phyloP scores from a whole-genome alignment of 2,329 filamentous ascomycete species.

The Periconia macrospinosa region DNA sequence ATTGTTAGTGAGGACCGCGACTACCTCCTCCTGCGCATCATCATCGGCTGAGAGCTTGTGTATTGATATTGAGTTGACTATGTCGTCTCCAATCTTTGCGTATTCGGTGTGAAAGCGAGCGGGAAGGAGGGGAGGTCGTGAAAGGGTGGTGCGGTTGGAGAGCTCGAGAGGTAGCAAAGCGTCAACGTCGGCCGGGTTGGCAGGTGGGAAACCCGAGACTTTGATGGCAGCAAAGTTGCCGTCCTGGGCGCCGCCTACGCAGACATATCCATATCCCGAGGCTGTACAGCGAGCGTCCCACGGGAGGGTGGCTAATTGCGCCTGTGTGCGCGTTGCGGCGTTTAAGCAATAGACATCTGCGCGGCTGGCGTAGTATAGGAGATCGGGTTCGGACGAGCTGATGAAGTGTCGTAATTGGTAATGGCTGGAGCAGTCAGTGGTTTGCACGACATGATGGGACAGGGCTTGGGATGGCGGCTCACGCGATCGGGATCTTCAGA shows the following conservation, averaged over 20 bases:
- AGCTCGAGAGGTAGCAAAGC: slow-evolving; percentile 59
- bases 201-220: slow-evolving; percentile 50
- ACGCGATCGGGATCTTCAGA: slow-evolving; percentile 53
- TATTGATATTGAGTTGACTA: slow-evolving; percentile 69
- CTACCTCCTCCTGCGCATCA: slow-evolving; percentile 57
- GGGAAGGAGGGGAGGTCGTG: slow-evolving; percentile 43
- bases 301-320: slow-evolving; percentile 70
- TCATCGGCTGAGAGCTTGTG: slow-evolving; percentile 54
- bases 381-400: slow-evolving; percentile 73
- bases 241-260: slow-evolving; percentile 81
- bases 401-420: slow-evolving; percentile 91
- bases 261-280: slow-evolving; percentile 85
- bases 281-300: slow-evolving; percentile 79
- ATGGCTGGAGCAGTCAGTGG: slow-evolving; percentile 58
- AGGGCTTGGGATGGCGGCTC: slow-evolving; percentile 18
- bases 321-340: slow-evolving; percentile 70
- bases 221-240: slow-evolving; percentile 85
- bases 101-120: slow-evolving; percentile 49
- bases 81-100: slow-evolving; percentile 63
- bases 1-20: slow-evolving; percentile 86
- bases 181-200: slow-evolving; percentile 56
- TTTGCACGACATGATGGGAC: background rate
- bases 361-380: slow-evolving; percentile 83
- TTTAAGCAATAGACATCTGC: slow-evolving; percentile 61
- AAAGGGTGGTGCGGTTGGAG: slow-evolving; percentile 23